Evolutionary conservation across 768 basidiomycete species (phyloP), one percentile per base, ranked within the genome.

Genomic region (Collybia sp.): DNA sequence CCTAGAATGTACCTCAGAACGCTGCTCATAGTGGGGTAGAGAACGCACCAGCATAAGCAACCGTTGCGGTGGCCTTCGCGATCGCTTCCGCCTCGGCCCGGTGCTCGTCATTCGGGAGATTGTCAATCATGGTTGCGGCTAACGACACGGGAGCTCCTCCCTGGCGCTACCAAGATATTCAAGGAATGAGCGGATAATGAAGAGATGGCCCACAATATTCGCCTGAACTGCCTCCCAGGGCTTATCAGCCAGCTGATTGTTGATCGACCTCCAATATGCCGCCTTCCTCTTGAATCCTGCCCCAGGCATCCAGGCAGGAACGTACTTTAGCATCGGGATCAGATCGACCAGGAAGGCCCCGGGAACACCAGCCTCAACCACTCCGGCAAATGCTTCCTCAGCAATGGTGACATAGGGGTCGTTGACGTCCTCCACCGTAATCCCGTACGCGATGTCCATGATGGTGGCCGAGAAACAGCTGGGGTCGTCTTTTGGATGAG

Each of bases 341-440:
- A 45, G 37, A 35, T 61, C 58, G 10, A 57, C 60, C 4, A 52
- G 45, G 19, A 54, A 58, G 1, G 47, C 46, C 15, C 51, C 54
- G 10, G 46, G 49, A 3, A 18, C 45, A 9, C 15, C 19, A 4
- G 32, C 35, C 3, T 50, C 44, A 5, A 43, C 30, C 3, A 50
- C 25, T 8, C 18, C 36, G 2, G n/a, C 16, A 0, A 55, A 13
- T 8, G 51, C 41, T 2, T 37, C 30, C 20, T 40, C 41, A 1
- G 48, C 51, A n/a, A n/a, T n/a, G n/a, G n/a, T n/a, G n/a, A n/a
- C n/a, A n/a, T n/a, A n/a, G n/a, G n/a, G n/a, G n/a, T 50, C 49
- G 16, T 46, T n/a, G 6, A 32, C 9, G 6, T 20, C 38, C 35
- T 30, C 16, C 11, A 50, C 44, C 19, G 40, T 10, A 35, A 50